Base-by-base conservation (phyloP, 768 basidiomycete species). In the Tulasnella sp. region DNA sequence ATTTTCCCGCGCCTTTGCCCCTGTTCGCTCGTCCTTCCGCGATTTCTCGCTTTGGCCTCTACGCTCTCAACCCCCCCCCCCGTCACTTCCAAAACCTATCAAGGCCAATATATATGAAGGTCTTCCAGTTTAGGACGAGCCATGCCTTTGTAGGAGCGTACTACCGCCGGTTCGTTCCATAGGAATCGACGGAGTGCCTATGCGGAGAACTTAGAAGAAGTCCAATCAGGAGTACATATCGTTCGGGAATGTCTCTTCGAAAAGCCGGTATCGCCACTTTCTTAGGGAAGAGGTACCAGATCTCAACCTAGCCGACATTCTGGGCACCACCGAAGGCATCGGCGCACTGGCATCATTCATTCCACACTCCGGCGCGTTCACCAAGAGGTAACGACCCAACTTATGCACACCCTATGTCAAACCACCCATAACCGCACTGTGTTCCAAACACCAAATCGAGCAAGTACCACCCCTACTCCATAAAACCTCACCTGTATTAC, bases 191-290 rank as follows among this genome's bases (percentile, higher is more conserved):
- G 31, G 72, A n/a, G 42, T 80, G 78, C 72, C 42, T 24, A 14
- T 81, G 81, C 40, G 81, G 69, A n/a, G n/a, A n/a, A n/a, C n/a
- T n/a, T n/a, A 16, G 31, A 73, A 18, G 58, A 48, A n/a, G 37
- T 76, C 28, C 72, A 80, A 34, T 54, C 73, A 14, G 28, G 72
- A 16, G 64, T n/a, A 34, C 79, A 75, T 42, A 74, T 80, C 81
- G 22, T 73, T 5, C 7, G 16, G n/a, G 72, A 74, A 22, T 74
- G 81, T 40, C 58, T 58, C 22, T 34, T 34, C 20, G 22, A 46
- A 20, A 11, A 48, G n/a, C 22, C 22, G 54, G 37, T 48, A 74
- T 41, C 78, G 73, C 4, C 72, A 80, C 44, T 24, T 74, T 9
- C 78, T 81, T 3, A 78, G 44, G 6, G 31, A 50, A 16, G 79